Percentiles rank a stretch among this genome's conserved stretches.
Conservation (phyloP, 2,329 filamentous ascomycete species). For the Beauveria rudraprayagi region DNA sequence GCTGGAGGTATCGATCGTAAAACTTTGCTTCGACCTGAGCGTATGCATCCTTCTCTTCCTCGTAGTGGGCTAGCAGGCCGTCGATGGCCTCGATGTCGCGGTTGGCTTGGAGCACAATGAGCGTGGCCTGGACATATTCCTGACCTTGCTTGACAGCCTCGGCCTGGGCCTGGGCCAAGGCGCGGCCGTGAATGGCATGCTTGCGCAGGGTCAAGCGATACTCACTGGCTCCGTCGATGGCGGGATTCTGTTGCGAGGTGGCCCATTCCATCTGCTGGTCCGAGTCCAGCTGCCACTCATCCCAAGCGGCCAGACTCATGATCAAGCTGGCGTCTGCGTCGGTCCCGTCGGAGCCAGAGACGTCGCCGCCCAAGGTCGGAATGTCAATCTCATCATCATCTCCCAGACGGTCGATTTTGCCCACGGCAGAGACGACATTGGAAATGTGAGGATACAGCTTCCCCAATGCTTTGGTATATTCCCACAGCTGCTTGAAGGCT, state of each 20-base stretch:
- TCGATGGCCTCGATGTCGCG: neutral
- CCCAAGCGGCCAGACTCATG: neutral
- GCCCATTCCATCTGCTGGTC: neutral
- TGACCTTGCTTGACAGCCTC: neutral
- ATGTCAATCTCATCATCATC: neutral
- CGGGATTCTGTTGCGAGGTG: neutral
- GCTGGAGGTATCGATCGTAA: neutral
- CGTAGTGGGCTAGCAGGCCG: neutral
- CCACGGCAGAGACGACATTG: neutral
- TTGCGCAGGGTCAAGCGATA: neutral
- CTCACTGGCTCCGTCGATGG: neutral
- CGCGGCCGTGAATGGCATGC: neutral
- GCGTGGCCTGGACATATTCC: neutral
- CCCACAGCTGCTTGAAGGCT: neutral
- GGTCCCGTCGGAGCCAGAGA: neutral
- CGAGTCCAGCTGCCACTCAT: neutral
- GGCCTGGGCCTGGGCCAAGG: neutral
- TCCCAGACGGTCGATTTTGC: neutral
- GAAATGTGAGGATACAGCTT: neutral
- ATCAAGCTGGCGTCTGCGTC: neutral
- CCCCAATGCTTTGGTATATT: neutral
- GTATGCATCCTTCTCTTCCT: neutral
- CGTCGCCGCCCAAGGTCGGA: neutral
- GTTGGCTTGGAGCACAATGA: neutral
- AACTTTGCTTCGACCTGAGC: neutral